Base-by-base conservation (phyloP, 2,329 filamentous ascomycete genomes). In the Plenodomus lindquistii region DNA sequence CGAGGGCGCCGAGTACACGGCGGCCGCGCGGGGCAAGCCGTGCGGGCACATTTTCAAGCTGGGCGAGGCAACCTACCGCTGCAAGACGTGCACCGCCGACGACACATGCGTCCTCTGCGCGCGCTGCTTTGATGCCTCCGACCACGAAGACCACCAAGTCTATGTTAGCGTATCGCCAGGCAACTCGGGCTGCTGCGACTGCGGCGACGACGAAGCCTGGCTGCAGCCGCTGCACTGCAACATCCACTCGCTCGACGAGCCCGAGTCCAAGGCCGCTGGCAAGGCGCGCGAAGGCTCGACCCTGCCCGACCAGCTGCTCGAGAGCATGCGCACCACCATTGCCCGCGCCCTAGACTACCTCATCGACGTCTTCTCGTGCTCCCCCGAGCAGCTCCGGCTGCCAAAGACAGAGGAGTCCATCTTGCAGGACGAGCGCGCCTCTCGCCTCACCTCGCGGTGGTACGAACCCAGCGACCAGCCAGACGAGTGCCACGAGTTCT, bases 1-100 rank as follows among this genome's bases (percentile, higher is more conserved):
- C 48, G 91, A 96, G 66, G 93, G 94, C 10, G 91, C 93, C 24
- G 95, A 99, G 72, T 99, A 97, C 70, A 94, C 91, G 17, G 88
- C 93, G 59, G 88, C 89, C 6, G 94, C 94, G 13, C 85, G 91
- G 59, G 94, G 95, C 46, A 95, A 95, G 73, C 87, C 91, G 39
- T 99, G 94, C 71, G 95, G 94, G 3, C 95, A 99, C 77, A 97
- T 99, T 54, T 96, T 99, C 81, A 93, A 93, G 74, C 82, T 84
- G 13, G 94, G 93, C 42, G 94, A 99, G 77, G 92, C 91, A 47
- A 93, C 91, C 50, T 99, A 97, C 72, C 83, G 88, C 63, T 99
- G 94, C 79, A 88, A 91, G 69, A 97, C 93, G 9, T 99, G 94
- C 73, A 91, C 91, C 40, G 85, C 88, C 37, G 95, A 99, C 72